Percentiles rank a stretch among this genome's conserved stretches.
Conservation (phyloP, 371 early-diverging fungal genomes). For the Mortierella sp. region DNA sequence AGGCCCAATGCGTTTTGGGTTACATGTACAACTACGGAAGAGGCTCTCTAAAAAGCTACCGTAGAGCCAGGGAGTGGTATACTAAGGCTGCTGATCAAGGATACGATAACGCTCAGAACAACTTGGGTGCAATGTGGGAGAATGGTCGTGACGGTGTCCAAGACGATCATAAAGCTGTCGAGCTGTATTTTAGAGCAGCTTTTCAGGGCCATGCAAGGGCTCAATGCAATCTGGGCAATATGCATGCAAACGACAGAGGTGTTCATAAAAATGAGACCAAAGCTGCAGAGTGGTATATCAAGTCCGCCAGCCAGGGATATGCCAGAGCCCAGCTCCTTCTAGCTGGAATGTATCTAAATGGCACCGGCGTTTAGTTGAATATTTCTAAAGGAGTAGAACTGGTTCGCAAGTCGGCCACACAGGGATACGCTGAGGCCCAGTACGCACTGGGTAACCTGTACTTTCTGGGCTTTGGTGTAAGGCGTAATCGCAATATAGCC, state of each 20-base stretch:
- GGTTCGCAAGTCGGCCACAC: neutral
- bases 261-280: neutral
- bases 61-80: constrained; percentile 14
- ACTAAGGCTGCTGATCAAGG: neutral
- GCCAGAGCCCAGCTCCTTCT: neutral
- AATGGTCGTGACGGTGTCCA: constrained; percentile 67
- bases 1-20: no score
- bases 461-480: neutral
- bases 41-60: neutral
- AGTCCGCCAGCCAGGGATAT: neutral
- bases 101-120: neutral
- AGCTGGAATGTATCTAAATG: neutral
- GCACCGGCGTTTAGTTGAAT: neutral
- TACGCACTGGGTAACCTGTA: neutral
- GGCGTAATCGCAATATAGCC: neutral
- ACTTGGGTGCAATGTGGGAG: constrained; percentile 63
- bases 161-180: constrained; percentile 64
- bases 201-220: constrained; percentile 61
- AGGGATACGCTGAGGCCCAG: neutral
- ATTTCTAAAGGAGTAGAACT: neutral
- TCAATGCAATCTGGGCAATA: constrained; percentile 60
- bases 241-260: constrained; percentile 61
- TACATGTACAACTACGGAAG: no score
- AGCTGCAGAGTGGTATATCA: neutral
- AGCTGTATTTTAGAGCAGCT: constrained; percentile 68